phyloP scores from a whole-genome alignment of 1,284 basidiomycete species.

The Volvariella surrecta region DNA sequence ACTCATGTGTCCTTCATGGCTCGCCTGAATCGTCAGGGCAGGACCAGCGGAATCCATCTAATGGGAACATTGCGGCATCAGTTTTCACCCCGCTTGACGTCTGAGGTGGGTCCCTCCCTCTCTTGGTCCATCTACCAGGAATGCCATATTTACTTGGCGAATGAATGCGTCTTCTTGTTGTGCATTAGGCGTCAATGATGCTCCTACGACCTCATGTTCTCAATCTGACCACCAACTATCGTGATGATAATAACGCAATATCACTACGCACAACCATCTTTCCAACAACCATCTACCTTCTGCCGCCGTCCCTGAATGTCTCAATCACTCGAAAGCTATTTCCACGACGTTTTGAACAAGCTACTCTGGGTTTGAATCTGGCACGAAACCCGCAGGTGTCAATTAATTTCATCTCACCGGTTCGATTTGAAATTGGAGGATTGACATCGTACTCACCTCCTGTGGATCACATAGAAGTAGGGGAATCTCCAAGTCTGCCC shows the following conservation, averaged over 20 bases:
- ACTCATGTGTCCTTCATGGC: constrained; percentile 27
- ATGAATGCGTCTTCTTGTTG: background rate
- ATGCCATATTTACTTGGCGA: background rate
- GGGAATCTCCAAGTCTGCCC: constrained; percentile 13
- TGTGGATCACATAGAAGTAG: constrained; percentile 1
- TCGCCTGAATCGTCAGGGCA: constrained; percentile 19
- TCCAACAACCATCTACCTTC: constrained; percentile 5
- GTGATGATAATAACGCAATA: constrained; percentile 22
- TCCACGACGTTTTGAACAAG: constrained; percentile 20
- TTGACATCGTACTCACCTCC: background rate
- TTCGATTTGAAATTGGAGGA: constrained; percentile 15
- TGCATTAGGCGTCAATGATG: constrained; percentile 18
- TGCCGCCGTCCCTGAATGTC: constrained; percentile 18
- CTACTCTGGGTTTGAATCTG: constrained; percentile 21
- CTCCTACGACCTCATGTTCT: constrained; percentile 21
- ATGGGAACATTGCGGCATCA: constrained; percentile 58
- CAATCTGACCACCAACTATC: constrained; percentile 21
- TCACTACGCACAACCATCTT: constrained; percentile 15
- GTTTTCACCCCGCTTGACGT: constrained; percentile 43
- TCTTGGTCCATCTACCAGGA: constrained; percentile 1
- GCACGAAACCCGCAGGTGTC: constrained; percentile 20
- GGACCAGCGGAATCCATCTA: constrained; percentile 22
- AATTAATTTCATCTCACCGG: constrained; percentile 23
- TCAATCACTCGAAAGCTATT: constrained; percentile 26
- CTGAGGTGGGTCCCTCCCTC: constrained; percentile 36